Evolutionary conservation across 2,329 filamentous ascomycete genomes (phyloP).

Genomic region (Microdochium nivale): DNA sequence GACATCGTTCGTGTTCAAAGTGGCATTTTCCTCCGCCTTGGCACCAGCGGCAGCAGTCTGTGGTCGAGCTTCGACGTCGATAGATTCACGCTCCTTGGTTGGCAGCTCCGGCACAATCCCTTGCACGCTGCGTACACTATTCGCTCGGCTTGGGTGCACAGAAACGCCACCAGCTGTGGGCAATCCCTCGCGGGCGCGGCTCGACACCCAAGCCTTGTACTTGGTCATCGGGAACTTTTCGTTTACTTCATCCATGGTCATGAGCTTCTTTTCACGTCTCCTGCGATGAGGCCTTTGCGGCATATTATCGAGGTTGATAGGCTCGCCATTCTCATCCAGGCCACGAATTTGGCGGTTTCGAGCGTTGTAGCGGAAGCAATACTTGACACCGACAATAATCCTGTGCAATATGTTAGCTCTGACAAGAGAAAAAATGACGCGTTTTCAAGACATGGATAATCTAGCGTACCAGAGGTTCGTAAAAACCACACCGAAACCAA

Average conservation of each 20-base stretch:
- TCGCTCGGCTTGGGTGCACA: constrained; percentile 61
- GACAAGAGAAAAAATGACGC: not conserved
- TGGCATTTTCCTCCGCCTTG: constrained; percentile 18
- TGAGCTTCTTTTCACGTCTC: constrained; percentile 92
- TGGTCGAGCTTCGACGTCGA: constrained; percentile 25
- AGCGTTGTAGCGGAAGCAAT: constrained; percentile 97
- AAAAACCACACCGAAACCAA: constrained; percentile 96
- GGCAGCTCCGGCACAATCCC: constrained; percentile 38
- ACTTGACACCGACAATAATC: constrained; percentile 99
- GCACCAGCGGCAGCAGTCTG: constrained; percentile 13
- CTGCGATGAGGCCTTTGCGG: constrained; percentile 71
- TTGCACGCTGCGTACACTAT: constrained; percentile 62
- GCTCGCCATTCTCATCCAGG: constrained; percentile 73
- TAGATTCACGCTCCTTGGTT: constrained; percentile 35
- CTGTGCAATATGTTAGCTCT: constrained; percentile 36
- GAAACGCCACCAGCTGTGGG: constrained; percentile 79
- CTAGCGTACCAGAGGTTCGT: constrained; percentile 87
- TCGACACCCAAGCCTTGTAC: constrained; percentile 90
- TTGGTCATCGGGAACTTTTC: constrained; percentile 92
- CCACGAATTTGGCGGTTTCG: constrained; percentile 70
- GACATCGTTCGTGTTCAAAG: constrained; percentile 10
- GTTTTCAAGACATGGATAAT: not conserved
- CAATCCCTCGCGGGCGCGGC: constrained; percentile 73
- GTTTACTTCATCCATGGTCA: constrained; percentile 99
- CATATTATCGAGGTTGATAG: constrained; percentile 80